phyloP scores from a whole-genome alignment of 495 filamentous ascomycete species.

The Aspergillus campestris region DNA sequence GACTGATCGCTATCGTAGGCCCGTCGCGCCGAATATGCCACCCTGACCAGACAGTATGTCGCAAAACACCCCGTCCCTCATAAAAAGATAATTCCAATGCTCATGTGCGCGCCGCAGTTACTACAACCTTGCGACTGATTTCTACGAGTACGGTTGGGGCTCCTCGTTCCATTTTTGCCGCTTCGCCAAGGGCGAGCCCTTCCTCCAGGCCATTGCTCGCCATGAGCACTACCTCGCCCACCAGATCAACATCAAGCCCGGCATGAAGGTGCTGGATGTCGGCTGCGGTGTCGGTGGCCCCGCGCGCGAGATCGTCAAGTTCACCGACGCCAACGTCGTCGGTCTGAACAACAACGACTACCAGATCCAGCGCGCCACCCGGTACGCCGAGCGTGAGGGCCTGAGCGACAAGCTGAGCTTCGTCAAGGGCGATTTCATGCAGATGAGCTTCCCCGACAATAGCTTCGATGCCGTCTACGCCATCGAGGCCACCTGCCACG shows the following conservation, averaged over 20 bases:
- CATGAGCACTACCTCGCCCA: constrained; percentile 98
- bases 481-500: constrained; percentile 96
- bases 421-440: constrained; percentile 98
- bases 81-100: not conserved
- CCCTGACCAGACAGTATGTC: constrained; percentile 84
- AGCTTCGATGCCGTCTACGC: constrained; percentile 94
- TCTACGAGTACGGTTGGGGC: constrained; percentile 97
- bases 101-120: constrained; percentile 48
- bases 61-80: not conserved
- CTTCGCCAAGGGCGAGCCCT: constrained; percentile 79
- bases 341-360: constrained; percentile 99
- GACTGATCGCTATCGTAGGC: constrained; percentile 39
- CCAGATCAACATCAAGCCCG: constrained; percentile 74
- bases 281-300: constrained; percentile 97
- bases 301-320: constrained; percentile 95
- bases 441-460: constrained; percentile 94
- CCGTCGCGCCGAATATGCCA: constrained; percentile 85
- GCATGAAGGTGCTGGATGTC: constrained; percentile 90
- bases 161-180: constrained; percentile 97
- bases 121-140: constrained; percentile 95
- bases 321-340: constrained; percentile 80
- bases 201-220: constrained; percentile 88
- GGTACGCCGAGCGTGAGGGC: constrained; percentile 74
- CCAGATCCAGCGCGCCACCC: constrained; percentile 90
- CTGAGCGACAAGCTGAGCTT: constrained; percentile 76